Evolutionary conservation across 768 basidiomycete species (phyloP).

Genomic region (Pleurotus djamor): DNA sequence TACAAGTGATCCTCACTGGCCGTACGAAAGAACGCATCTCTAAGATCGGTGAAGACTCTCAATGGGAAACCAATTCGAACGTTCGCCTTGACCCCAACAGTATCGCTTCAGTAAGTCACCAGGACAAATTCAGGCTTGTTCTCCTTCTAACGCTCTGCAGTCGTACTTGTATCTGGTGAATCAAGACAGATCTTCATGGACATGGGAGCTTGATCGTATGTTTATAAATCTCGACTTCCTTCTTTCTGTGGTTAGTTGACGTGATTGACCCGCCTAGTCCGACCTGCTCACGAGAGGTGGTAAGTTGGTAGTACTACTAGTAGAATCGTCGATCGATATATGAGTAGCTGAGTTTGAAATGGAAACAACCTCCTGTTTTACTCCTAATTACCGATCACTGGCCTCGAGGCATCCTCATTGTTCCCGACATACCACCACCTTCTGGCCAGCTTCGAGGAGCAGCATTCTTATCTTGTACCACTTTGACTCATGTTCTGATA

Average conservation of each 20-base stretch:
- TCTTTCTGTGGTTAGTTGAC: conserved; percentile 40
- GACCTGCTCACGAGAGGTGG: conserved; percentile 47
- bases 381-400: neutral
- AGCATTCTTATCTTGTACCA: neutral
- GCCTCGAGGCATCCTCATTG: neutral
- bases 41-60: conserved; percentile 19
- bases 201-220: conserved; percentile 67
- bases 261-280: conserved; percentile 22
- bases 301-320: conserved; percentile 13
- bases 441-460: neutral
- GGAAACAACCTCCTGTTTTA: no score
- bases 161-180: conserved; percentile 63
- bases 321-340: no score
- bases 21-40: conserved; percentile 15
- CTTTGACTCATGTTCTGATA: neutral
- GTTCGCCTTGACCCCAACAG: conserved; percentile 57
- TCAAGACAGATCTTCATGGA: conserved; percentile 72
- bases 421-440: neutral
- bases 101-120: conserved; percentile 60
- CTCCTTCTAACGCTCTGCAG: conserved; percentile 26
- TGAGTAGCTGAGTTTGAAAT: no score
- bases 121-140: neutral
- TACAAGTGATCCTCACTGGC: conserved; percentile 34
- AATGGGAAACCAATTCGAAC: conserved; percentile 44
- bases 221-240: no score